These are phyloP conservation scores for Tricholoma matsutake DNA, from an alignment of 768 basidiomycete genomes.

Conservation along the genomic window DNA sequence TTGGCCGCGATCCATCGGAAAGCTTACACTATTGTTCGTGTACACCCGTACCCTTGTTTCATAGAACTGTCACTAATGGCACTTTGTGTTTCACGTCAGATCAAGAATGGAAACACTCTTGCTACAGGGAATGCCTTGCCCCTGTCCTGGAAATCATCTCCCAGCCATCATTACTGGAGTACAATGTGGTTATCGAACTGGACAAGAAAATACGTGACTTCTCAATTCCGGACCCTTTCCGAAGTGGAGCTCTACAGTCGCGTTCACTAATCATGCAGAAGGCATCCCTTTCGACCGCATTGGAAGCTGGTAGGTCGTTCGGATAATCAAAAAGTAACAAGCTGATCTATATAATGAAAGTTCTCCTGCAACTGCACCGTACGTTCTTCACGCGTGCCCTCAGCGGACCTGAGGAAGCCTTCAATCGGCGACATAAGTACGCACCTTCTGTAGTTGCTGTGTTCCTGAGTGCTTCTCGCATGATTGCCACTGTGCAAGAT, in stretches of 20 bases:
- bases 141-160: slow-evolving; percentile 60
- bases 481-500: slow-evolving; percentile 58
- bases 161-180: slow-evolving; percentile 47
- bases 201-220: slow-evolving; percentile 64
- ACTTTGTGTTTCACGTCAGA: slow-evolving; percentile 34
- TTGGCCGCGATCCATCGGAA: slow-evolving; percentile 33
- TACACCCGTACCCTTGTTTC: neutral
- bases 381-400: slow-evolving; percentile 66
- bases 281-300: slow-evolving; percentile 52
- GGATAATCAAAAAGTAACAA: neutral
- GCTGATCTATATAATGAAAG: slow-evolving; percentile 28
- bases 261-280: slow-evolving; percentile 57
- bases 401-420: slow-evolving; percentile 52
- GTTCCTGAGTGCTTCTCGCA: slow-evolving; percentile 58
- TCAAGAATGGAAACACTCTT: slow-evolving; percentile 70
- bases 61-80: slow-evolving; percentile 3
- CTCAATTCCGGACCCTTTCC: slow-evolving; percentile 47
- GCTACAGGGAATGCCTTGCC: slow-evolving; percentile 55
- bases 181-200: slow-evolving; percentile 49
- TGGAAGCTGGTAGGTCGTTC: slow-evolving; percentile 52
- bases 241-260: slow-evolving; percentile 38
- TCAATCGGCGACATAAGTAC: slow-evolving; percentile 60
- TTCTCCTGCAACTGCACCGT: slow-evolving; percentile 64
- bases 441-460: slow-evolving; percentile 71
- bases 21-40: slow-evolving; percentile 43